Percentiles rank a stretch among this genome's conserved stretches.
These are phyloP conservation scores for Ganoderma leucocontextum DNA, from an alignment of 1,284 basidiomycete species.

Conservation along the genomic window DNA sequence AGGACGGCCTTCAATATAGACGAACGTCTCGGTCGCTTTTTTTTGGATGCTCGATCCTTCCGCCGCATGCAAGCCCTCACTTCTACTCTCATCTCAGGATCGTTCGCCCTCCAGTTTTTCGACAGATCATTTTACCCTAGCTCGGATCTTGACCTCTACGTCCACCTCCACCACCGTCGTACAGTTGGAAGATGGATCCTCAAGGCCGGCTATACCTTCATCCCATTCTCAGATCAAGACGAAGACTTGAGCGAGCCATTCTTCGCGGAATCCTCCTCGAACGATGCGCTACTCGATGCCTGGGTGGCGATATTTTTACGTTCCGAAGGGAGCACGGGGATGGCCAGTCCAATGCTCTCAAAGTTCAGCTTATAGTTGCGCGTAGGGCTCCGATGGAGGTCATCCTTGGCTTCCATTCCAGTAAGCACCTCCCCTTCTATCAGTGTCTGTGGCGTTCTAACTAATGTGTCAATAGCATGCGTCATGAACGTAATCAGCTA, in stretches of 20 bases:
- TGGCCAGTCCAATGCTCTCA: not conserved
- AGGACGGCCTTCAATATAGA: too few relatives aligned
- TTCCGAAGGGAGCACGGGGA: too few relatives aligned
- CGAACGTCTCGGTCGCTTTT: too few relatives aligned
- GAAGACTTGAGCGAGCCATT: not conserved
- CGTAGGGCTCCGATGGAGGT: not conserved
- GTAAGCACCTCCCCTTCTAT: not conserved
- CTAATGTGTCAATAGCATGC: not conserved
- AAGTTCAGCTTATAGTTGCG: constrained; percentile 16
- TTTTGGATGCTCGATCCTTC: constrained; percentile 36
- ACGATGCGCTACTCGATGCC: not conserved
- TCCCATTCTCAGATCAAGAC: constrained; percentile 25
- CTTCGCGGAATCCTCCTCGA: not conserved
- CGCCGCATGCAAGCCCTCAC: constrained; percentile 52
- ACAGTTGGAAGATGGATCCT: constrained; percentile 10
- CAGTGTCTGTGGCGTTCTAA: not conserved
- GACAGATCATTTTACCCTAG: constrained; percentile 50
- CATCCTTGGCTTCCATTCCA: constrained; percentile 18
- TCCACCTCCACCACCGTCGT: constrained; percentile 33
- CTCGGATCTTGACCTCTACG: constrained; percentile 58
- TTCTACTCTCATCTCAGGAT: constrained; percentile 55
- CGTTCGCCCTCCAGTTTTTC: constrained; percentile 56
- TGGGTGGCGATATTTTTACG: too few relatives aligned
- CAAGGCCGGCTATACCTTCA: constrained; percentile 20
- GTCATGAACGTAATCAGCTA: constrained; percentile 17